These are phyloP conservation scores for Pisolithus marmoratus DNA, from an alignment of 768 basidiomycete species.

Conservation along the genomic window DNA sequence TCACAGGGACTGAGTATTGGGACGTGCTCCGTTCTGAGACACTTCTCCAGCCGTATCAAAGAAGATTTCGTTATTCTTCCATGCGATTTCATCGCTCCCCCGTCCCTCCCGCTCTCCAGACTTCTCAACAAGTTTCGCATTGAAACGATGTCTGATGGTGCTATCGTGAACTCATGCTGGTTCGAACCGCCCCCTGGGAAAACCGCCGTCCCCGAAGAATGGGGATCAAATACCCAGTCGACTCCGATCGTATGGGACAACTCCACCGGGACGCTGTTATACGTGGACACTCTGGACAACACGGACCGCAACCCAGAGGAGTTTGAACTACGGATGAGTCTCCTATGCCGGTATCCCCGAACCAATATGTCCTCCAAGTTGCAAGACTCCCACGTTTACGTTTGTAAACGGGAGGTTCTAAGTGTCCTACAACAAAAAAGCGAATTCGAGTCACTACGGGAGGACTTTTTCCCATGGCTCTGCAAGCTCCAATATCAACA, in stretches of 20 bases:
- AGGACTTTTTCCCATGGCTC: conserved; percentile 91
- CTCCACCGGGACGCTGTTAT: conserved; percentile 55
- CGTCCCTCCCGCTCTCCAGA: conserved; percentile 58
- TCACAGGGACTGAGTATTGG: conserved; percentile 59
- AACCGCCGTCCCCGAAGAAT: conserved; percentile 54
- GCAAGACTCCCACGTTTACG: conserved; percentile 88
- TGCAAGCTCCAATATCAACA: conserved; percentile 79
- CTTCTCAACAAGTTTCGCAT: conserved; percentile 81
- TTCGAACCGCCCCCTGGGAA: conserved; percentile 52
- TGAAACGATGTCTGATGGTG: conserved; percentile 56
- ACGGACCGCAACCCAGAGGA: conserved; percentile 65
- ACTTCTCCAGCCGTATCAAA: conserved; percentile 70
- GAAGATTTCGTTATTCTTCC: conserved; percentile 87
- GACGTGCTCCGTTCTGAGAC: conserved; percentile 69
- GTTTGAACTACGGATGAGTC: conserved; percentile 65
- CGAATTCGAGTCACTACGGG: conserved; percentile 75
- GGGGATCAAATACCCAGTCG: conserved; percentile 44
- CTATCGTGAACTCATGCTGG: conserved; percentile 66
- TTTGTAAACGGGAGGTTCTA: conserved; percentile 71
- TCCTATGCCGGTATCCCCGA: conserved; percentile 75
- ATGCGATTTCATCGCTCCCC: conserved; percentile 85
- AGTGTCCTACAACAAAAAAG: conserved; percentile 64
- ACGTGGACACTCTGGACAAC: conserved; percentile 68
- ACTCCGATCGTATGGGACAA: conserved; percentile 67
- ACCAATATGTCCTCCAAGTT: conserved; percentile 60